Conservation (phyloP, 169 alveolate species). For the Plasmodium adleri region DNA sequence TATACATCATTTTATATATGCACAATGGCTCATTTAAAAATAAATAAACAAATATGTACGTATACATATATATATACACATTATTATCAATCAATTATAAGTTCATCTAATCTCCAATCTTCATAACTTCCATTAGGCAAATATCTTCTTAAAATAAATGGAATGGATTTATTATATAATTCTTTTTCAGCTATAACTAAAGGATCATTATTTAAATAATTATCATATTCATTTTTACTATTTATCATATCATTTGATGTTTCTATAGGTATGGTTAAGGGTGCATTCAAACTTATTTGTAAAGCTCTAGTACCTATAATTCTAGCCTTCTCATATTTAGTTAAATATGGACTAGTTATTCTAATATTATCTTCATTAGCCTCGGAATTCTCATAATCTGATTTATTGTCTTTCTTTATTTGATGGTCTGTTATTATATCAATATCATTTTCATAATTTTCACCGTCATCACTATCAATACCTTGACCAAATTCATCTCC, state of each 20-base stretch:
- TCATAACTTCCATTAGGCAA: slow-evolving; percentile 99
- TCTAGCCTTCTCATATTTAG: slow-evolving; percentile 99
- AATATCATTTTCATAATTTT: slow-evolving; percentile 85
- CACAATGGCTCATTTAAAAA: too few species aligned
- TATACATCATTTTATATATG: too few species aligned
- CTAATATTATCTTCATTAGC: slow-evolving; percentile 81
- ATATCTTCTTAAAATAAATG: slow-evolving; percentile 98
- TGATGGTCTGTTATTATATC: slow-evolving; percentile 85
- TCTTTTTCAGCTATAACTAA: slow-evolving; percentile 98
- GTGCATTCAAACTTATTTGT: slow-evolving; percentile 98
- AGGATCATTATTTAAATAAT: slow-evolving; percentile 97
- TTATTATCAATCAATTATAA: slow-evolving; percentile 89
- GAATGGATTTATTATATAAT: slow-evolving; percentile 96
- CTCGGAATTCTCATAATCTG: slow-evolving; percentile 85
- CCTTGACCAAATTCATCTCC: slow-evolving; percentile 87
- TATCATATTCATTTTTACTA: slow-evolving; percentile 84
- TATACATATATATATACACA: too few species aligned
- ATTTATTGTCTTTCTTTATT: slow-evolving; percentile 77
- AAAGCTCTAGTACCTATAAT: slow-evolving; percentile 99
- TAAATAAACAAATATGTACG: too few species aligned
- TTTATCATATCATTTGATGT: slow-evolving; percentile 80
- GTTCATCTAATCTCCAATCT: slow-evolving; percentile 97
- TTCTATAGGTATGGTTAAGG: slow-evolving; percentile 93
- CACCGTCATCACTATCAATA: slow-evolving; percentile 86
- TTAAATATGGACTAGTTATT: slow-evolving; percentile 95